A percentile compares a stretch with the other conserved stretches of the same genome.
Conservation (phyloP, 805 yeast genomes). For the Metschnikowia continentalis region DNA sequence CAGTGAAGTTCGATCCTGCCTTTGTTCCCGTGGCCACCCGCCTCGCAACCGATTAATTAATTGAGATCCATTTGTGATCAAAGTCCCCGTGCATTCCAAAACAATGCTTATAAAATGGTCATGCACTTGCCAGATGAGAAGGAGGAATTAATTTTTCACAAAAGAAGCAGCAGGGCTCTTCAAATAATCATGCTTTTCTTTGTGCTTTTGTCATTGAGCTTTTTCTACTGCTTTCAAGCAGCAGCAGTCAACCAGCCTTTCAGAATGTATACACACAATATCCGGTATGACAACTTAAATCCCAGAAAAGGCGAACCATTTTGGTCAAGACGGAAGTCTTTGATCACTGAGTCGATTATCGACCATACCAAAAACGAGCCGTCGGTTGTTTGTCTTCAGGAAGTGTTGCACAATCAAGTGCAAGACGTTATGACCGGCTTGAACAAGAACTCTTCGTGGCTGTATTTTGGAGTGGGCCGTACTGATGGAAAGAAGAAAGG, state of each 20-base stretch:
- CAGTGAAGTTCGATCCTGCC: background rate
- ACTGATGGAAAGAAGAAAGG: constrained; percentile 13
- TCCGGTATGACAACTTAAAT: constrained; percentile 39
- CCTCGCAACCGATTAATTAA: background rate
- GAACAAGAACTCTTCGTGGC: constrained; percentile 26
- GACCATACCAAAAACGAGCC: constrained; percentile 29
- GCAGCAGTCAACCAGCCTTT: background rate
- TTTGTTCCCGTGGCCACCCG: background rate
- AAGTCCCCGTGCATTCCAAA: background rate
- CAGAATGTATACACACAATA: constrained; percentile 39
- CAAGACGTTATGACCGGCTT: constrained; percentile 26
- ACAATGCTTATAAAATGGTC: background rate
- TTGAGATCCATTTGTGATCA: background rate
- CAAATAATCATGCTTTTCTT: constrained; percentile 1
- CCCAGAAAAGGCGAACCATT: constrained; percentile 37
- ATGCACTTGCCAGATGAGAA: background rate
- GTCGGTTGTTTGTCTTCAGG: constrained; percentile 40
- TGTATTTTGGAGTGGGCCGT: constrained; percentile 24
- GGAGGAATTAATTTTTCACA: background rate
- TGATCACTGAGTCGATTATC: constrained; percentile 37
- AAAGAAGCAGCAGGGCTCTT: background rate
- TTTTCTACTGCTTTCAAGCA: background rate
- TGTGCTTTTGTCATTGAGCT: background rate
- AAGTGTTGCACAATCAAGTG: constrained; percentile 34
- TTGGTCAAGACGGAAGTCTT: constrained; percentile 42